phyloP scores from a whole-genome alignment of 2,329 filamentous ascomycete species.

The Ophiostoma ulmi region DNA sequence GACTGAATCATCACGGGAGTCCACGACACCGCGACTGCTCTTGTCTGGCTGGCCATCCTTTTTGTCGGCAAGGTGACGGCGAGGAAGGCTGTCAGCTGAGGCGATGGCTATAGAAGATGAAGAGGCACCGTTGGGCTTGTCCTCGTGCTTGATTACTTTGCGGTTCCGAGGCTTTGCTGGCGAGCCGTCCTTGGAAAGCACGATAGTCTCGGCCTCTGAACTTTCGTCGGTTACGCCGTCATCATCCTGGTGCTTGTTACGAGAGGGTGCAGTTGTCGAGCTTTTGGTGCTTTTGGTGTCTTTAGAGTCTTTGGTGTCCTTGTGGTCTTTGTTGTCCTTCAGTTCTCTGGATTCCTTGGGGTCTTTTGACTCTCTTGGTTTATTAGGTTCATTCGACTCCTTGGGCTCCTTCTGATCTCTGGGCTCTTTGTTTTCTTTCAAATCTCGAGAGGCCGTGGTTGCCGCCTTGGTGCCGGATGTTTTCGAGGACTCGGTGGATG shows the following conservation, averaged over 20 bases:
- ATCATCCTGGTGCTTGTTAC: slow-evolving; percentile 40
- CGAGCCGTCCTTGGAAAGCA: slow-evolving; percentile 56
- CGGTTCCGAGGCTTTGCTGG: slow-evolving; percentile 52
- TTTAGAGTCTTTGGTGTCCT: neutral
- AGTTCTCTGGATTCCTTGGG: neutral
- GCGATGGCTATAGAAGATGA: slow-evolving; percentile 3
- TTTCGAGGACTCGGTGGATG: slow-evolving; percentile 18
- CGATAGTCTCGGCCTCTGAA: slow-evolving; percentile 68
- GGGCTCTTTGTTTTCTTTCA: slow-evolving; percentile 24
- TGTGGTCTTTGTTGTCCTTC: slow-evolving; percentile 31
- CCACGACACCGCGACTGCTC: slow-evolving; percentile 26
- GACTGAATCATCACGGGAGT: slow-evolving; percentile 31
- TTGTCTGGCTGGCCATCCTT: slow-evolving; percentile 26
- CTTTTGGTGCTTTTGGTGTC: slow-evolving; percentile 16
- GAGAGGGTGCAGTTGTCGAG: slow-evolving; percentile 31
- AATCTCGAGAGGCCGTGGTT: slow-evolving; percentile 33
- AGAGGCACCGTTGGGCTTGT: slow-evolving; percentile 50
- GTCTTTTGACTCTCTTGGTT: neutral
- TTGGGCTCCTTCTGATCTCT: neutral
- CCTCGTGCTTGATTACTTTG: slow-evolving; percentile 61
- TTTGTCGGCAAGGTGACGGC: slow-evolving; percentile 26
- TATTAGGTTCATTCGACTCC: neutral
- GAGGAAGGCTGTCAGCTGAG: slow-evolving; percentile 2
- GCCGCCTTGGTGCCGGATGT: slow-evolving; percentile 19
- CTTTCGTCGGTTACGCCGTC: slow-evolving; percentile 51